Evolutionary conservation across 176 grass and related monocot species (phyloP), one percentile per base, ranked within the genome.

Genomic region (Tillandsia leiboldiana): DNA sequence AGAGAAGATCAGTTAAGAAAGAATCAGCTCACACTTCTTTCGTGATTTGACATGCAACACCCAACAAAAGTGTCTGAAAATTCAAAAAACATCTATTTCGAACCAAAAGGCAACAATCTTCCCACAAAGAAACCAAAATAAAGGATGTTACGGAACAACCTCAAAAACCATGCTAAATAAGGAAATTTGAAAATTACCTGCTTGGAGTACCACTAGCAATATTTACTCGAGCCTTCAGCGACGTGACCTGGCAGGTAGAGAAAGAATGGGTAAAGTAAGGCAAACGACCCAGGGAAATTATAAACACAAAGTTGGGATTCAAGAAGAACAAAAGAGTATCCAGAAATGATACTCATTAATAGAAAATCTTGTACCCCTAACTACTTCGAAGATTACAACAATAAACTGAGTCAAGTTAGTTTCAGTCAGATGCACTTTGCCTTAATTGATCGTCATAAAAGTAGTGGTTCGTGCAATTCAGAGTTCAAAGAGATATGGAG

Each of bases 201-300:
- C 82, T 97, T 68, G 93, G 93, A 68, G 93, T 97, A 82, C 93
- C 93, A 69, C 85, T 85, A 23, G 89, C 93, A 83, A 92, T 87
- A 83, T 97, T 97, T 71, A 92, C 86, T 79, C 84, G 79, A 72
- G 29, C 70, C 64, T 92, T 83, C 50, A 97, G 89, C 73, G 89
- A 81, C 2, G 22, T 54, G 8, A 70, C 86, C 93, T 97, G 63
- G 65, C 76, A 48, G 20, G 33, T 2, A 73, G 70, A 56, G 54
- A 67, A 26, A 65, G 18, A 18, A 58, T 47, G 50, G 63, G 70
- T 33, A 42, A 77, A 51, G 10, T 27, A 56, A 68, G 24, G 53
- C n/a, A 66, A 73, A 58, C 33, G 27, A 3, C 6, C 63, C 0
- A 66, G 26, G 8, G 68, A 72, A 68, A 65, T 57, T 67, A 71